Evolutionary conservation across 345 rosid species (phyloP), one percentile per base, ranked within the genome.

Genomic region (Erodium maritimum): DNA sequence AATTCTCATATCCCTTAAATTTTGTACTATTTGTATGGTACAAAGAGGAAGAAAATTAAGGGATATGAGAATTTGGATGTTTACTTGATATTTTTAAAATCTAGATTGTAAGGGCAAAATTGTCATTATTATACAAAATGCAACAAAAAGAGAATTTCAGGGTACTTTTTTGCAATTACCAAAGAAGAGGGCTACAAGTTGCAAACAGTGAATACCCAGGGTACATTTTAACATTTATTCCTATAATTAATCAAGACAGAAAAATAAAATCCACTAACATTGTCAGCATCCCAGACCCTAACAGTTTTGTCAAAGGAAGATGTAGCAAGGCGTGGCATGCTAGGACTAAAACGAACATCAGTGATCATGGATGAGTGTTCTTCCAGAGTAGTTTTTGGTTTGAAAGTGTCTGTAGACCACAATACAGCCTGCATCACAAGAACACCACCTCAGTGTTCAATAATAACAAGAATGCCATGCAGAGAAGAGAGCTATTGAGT

Each of bases 221-320:
- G n/a, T n/a, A n/a, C n/a, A n/a, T n/a, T n/a, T n/a, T n/a, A n/a
- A n/a, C n/a, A n/a, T n/a, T n/a, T n/a, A n/a, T n/a, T n/a, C n/a
- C n/a, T n/a, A n/a, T 29, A 29, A 29, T 29, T 29, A 29, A 29
- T 29, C 8, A 29, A 29, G 37, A 29, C 37, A 22, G 64, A 54
- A 50, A 68, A 24, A n/a, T n/a, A n/a, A 42, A 54, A 63, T 62
- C 50, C 55, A 76, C 83, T 76, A 54, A 93, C 99, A 71, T 80
- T 89, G 69, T 89, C 99, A 68, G 88, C 96, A 65, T 93, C 99
- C 99, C 99, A 93, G 64, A 93, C 97, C 69, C 90, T 76, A 75
- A 93, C 99, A 63, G 95, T 85, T 75, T 89, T 89, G 79, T 93
- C 99, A 56, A 82, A 93, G 10, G 99, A 93, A 55, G 99, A 89